phyloP scores from a whole-genome alignment of 345 rosid species.

The Brassica rapa region DNA sequence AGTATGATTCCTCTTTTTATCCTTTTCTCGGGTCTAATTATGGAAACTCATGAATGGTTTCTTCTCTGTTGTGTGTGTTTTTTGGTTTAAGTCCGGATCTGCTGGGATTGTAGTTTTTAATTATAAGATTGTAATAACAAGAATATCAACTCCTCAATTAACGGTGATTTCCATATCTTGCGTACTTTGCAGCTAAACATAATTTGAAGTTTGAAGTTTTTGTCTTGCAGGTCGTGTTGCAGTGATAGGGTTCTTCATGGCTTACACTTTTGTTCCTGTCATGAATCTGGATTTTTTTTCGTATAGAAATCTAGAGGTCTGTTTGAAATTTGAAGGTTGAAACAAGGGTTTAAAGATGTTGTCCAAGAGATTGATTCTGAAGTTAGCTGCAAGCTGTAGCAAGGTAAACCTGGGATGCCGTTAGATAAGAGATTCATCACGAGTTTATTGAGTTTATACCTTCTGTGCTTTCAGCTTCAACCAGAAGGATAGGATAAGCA shows the following conservation, averaged over 20 bases:
- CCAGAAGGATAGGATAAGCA: too few relatives aligned
- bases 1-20: constrained; percentile 41
- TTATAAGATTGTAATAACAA: constrained; percentile 67
- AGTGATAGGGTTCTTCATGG: too few relatives aligned
- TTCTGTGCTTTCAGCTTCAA: too few relatives aligned
- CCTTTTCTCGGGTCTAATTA: background rate
- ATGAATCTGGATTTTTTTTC: background rate
- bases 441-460: too few relatives aligned
- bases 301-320: background rate
- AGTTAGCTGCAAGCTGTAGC: constrained; percentile 43
- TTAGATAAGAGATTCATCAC: too few relatives aligned
- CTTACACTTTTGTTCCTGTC: background rate
- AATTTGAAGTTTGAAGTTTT: too few relatives aligned
- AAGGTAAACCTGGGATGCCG: too few relatives aligned
- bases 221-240: too few relatives aligned
- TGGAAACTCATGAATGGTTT: background rate
- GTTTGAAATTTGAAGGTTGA: constrained; percentile 52
- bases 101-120: constrained; percentile 78
- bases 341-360: constrained; percentile 59
- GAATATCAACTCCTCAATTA: too few relatives aligned
- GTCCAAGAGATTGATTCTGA: constrained; percentile 62
- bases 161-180: too few relatives aligned
- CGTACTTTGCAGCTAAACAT: too few relatives aligned
- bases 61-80: background rate
- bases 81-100: constrained; percentile 58